phyloP scores from a whole-genome alignment of 306 rosid species.

The Vigna trinervia region DNA sequence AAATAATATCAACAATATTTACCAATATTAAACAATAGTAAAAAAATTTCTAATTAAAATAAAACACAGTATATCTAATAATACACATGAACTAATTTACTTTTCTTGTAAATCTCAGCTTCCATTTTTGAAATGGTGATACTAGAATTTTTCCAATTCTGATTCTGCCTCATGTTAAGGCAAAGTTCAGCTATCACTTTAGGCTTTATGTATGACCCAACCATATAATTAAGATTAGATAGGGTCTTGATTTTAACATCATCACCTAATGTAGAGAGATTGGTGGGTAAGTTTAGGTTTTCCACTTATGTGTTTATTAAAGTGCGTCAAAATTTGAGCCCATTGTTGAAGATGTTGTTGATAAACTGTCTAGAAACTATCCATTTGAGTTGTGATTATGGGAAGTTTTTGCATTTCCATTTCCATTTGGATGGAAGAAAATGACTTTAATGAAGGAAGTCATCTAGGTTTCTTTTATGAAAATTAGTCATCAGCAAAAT shows the following conservation, averaged over 20 bases:
- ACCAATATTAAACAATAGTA: no score
- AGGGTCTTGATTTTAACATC: conserved; percentile 22
- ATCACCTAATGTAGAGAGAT: neutral
- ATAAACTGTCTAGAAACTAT: conserved; percentile 1
- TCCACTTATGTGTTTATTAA: neutral
- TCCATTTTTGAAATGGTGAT: conserved; percentile 19
- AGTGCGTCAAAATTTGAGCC: conserved; percentile 4
- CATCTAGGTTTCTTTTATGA: no score
- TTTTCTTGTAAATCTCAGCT: conserved; percentile 35
- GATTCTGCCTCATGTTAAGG: neutral
- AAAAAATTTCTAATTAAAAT: no score
- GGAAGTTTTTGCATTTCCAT: neutral
- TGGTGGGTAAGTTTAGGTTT: neutral
- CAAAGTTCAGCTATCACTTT: conserved; percentile 9
- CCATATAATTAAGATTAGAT: neutral
- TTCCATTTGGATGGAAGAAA: no score
- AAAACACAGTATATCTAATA: neutral
- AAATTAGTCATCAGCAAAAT: no score
- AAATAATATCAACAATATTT: no score
- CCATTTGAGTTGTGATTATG: neutral
- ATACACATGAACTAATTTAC: conserved; percentile 34
- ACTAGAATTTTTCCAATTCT: conserved; percentile 16
- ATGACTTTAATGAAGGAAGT: no score
- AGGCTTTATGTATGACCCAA: neutral
- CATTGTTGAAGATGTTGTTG: neutral